Evolutionary conservation across 179 eudicot species (phyloP).

Genomic region (Corrigiola litoralis): DNA sequence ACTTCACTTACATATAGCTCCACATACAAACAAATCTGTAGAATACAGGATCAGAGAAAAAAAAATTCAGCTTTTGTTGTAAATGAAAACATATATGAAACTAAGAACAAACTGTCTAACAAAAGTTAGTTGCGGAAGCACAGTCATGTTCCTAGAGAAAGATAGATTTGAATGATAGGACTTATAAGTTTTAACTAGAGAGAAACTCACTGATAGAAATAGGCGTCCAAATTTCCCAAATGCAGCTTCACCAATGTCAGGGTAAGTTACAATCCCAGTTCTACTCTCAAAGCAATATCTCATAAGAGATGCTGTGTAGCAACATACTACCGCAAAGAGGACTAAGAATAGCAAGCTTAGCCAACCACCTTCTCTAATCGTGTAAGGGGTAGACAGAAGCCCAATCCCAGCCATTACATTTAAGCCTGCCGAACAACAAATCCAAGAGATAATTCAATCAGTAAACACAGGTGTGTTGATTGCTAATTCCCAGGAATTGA

Average conservation of each 20-base stretch:
- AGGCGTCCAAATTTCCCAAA: conserved; percentile 87
- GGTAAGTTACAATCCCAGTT: conserved; percentile 61
- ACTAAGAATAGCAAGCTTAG: conserved; percentile 54
- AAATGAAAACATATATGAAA: background rate
- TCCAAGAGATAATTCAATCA: background rate
- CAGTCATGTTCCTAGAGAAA: background rate
- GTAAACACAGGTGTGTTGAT: background rate
- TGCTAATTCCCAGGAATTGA: background rate
- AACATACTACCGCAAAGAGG: conserved; percentile 66
- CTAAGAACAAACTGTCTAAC: background rate
- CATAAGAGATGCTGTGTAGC: conserved; percentile 85
- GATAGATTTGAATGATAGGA: background rate
- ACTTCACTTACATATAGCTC: conserved; percentile 81
- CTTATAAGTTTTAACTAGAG: background rate
- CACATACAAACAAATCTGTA: conserved; percentile 73
- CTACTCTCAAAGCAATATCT: conserved; percentile 72
- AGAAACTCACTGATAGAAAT: conserved; percentile 67
- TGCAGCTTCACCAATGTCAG: conserved; percentile 97
- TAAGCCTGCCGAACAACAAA: conserved; percentile 39
- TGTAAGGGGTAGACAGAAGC: conserved; percentile 71
- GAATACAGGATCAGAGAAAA: background rate
- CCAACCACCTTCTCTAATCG: conserved; percentile 86
- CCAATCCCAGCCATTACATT: conserved; percentile 90
- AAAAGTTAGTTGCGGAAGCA: background rate
- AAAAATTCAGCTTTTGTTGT: background rate